Percentiles rank a stretch among this genome's conserved stretches.
Evolutionary conservation across 331 rosid genomes (phyloP).

Genomic region (Pyracantha coccinea): DNA sequence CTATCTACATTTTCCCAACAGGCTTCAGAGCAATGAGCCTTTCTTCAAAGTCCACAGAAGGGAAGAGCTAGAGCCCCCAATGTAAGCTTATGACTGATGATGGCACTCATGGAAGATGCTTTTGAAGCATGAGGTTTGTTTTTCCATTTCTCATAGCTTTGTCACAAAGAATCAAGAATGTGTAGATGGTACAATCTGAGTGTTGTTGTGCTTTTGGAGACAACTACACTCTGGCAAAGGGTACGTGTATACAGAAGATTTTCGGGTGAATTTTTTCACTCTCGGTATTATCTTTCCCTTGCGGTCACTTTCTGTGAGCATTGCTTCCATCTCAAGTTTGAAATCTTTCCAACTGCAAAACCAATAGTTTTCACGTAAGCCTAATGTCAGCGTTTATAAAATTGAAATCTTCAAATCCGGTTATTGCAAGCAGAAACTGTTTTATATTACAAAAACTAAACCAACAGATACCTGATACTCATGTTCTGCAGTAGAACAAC

Average conservation of each 20-base stretch:
- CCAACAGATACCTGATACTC: slow-evolving; percentile 43
- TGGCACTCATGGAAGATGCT: slow-evolving; percentile 7
- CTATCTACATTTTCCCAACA: slow-evolving; percentile 3
- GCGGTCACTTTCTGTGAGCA: slow-evolving; percentile 85
- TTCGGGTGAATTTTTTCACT: slow-evolving; percentile 75
- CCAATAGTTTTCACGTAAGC: neutral
- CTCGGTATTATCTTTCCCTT: slow-evolving; percentile 89
- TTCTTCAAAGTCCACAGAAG: slow-evolving; percentile 11
- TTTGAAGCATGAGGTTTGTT: slow-evolving; percentile 17
- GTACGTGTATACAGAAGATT: slow-evolving; percentile 83
- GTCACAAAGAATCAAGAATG: slow-evolving; percentile 14
- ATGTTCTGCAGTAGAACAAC: slow-evolving; percentile 59
- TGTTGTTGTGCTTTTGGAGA: slow-evolving; percentile 44
- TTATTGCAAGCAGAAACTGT: neutral
- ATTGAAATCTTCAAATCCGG: neutral
- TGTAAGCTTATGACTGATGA: neutral
- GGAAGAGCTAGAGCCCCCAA: slow-evolving; percentile 10
- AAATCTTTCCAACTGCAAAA: slow-evolving; percentile 78
- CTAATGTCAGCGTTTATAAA: neutral
- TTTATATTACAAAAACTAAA: neutral
- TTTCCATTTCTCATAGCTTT: slow-evolving; percentile 7
- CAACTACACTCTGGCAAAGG: slow-evolving; percentile 97
- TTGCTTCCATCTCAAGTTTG: slow-evolving; percentile 73
- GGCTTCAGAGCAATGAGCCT: slow-evolving; percentile 11
- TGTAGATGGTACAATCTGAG: slow-evolving; percentile 21